A percentile compares a stretch with the other conserved stretches of the same genome.
Evolutionary conservation across 2,329 filamentous ascomycete genomes (phyloP).

Genomic region (Colletotrichum tamarilloi): DNA sequence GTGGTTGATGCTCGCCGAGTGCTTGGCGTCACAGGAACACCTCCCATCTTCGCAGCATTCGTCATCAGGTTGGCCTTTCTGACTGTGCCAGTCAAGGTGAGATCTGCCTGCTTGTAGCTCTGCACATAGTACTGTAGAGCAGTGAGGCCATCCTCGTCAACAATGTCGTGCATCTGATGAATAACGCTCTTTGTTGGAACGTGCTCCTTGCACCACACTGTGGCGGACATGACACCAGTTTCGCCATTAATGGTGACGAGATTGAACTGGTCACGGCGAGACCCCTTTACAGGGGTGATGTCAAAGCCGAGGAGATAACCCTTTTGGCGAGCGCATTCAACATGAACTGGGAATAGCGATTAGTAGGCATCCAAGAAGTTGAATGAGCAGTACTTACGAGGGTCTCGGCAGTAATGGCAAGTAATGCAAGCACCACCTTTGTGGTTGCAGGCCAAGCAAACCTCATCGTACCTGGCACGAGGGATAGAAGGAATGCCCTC

Average conservation of each 20-base stretch:
- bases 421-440: conserved; percentile 81
- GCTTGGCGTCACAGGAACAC: conserved; percentile 45
- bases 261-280: conserved; percentile 81
- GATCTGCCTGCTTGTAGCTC: conserved; percentile 94
- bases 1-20: conserved; percentile 69
- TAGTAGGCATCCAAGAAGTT: conserved; percentile 41
- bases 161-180: conserved; percentile 82
- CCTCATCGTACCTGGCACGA: conserved; percentile 76
- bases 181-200: conserved; percentile 76
- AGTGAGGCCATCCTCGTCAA: conserved; percentile 77
- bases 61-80: conserved; percentile 87
- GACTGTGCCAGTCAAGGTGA: conserved; percentile 89
- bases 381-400: conserved; percentile 49
- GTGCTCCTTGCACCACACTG: conserved; percentile 93
- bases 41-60: conserved; percentile 67
- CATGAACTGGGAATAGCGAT: conserved; percentile 71
- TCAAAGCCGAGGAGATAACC: conserved; percentile 91
- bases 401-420: conserved; percentile 78
- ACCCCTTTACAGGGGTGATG: conserved; percentile 88
- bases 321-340: conserved; percentile 88
- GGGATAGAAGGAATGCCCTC: conserved; percentile 91
- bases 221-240: conserved; percentile 84
- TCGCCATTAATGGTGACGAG: conserved; percentile 86
- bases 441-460: conserved; percentile 86
- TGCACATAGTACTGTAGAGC: conserved; percentile 88